Evolutionary conservation across 1,284 basidiomycete species (phyloP), one percentile per base, ranked within the genome.

Genomic region (Puccinia polysora): DNA sequence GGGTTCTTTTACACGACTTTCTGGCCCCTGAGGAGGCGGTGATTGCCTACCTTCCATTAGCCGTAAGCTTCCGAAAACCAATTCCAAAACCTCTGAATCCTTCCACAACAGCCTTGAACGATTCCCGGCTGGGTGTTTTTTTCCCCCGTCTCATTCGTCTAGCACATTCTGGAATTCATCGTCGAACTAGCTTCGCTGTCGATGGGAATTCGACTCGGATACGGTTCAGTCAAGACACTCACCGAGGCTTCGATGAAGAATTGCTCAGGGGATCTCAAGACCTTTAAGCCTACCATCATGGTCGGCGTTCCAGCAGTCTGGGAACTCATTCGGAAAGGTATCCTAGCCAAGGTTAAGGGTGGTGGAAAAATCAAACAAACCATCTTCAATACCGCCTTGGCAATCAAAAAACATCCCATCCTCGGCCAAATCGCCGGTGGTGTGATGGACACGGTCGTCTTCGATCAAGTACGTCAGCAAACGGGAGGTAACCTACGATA

Each of bases 211-310:
- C 86, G 86, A 45, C 86, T 87, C 74, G 94, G 94, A 1, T 97
- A 91, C 78, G 94, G 90, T 28, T 87, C 89, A 73, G 87, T 96
- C 81, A 96, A 96, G 86, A 97, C 94, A n/a, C 85, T 97, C 75
- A 97, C 94, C 2, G 91, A 96, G 79, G 86, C 87, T 2, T 89
- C 87, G 25, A 91, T 95, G 18, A 87, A 91, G 73, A 88, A 93
- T 74, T 97, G 91, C 82, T 84, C 88, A 74, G 92, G 93, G 52
- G 94, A 97, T 80, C 86, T 97, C 78, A 84, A 84, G 73, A 85
- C 87, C 30, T 90, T 95, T 83, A 82, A 84, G 65, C 95, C 94
- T 0, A 84, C 86, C 38, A 86, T 95, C 80, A 89, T 97, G 84
- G 85, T 91, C 56, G 94, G 91, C 74, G 94, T 97, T 0, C 94